These are phyloP conservation scores for Cenococcum geophilum DNA, from an alignment of 495 filamentous ascomycete genomes.

Conservation along the genomic window DNA sequence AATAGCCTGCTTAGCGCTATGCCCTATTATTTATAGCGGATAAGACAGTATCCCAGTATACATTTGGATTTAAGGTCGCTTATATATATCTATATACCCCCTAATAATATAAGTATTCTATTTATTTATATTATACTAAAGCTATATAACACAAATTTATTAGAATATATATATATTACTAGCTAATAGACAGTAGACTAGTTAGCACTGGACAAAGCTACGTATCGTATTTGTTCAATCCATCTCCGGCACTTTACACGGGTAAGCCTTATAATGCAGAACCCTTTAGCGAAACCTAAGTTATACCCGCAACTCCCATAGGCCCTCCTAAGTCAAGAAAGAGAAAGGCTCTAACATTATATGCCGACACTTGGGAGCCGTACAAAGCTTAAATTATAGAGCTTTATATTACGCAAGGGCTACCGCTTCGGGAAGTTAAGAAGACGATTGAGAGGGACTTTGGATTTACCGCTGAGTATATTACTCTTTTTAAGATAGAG, in stretches of 20 bases:
- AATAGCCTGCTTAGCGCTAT: no score
- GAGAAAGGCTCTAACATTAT: no score
- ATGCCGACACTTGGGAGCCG: no score
- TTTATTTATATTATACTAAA: no score
- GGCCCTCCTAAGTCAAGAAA: conserved; percentile 24
- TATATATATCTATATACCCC: no score
- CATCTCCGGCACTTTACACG: conserved; percentile 8
- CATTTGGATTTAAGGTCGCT: no score
- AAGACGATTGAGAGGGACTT: conserved; percentile 20
- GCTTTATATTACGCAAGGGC: conserved; percentile 20
- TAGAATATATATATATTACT: no score
- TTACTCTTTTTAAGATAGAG: conserved; percentile 5
- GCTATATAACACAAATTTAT: no score
- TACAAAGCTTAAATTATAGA: conserved; percentile 28
- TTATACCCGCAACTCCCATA: conserved; percentile 16
- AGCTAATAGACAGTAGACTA: no score
- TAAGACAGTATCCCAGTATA: no score
- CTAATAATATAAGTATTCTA: no score
- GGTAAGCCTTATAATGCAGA: conserved; percentile 5
- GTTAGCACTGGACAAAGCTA: conserved; percentile 8
- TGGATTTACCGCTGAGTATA: conserved; percentile 25
- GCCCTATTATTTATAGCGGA: no score
- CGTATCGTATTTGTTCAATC: conserved; percentile 3
- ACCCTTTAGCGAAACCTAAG: conserved; percentile 6
- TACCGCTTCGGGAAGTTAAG: conserved; percentile 23